A percentile compares a stretch with the other conserved stretches of the same genome.
phyloP scores from a whole-genome alignment of 495 filamentous ascomycete genomes.

The Jackrogersella multiformis region DNA sequence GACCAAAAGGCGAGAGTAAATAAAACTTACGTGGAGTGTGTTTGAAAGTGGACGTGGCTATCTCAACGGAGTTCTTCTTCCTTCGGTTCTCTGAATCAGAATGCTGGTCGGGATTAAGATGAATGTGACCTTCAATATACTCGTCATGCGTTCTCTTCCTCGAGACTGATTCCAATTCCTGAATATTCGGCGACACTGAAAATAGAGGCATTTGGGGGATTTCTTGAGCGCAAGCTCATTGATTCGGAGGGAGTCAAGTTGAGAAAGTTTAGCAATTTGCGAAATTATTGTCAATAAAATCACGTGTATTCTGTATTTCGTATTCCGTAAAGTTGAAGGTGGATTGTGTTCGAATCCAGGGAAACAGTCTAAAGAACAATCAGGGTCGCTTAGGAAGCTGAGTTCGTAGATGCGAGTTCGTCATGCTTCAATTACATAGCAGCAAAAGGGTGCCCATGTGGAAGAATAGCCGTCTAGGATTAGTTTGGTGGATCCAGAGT shows the following conservation, averaged over 20 bases:
- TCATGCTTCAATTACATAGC: background rate
- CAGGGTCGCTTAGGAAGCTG: no score
- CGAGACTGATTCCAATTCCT: slow-evolving; percentile 44
- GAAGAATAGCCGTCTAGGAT: slow-evolving; percentile 21
- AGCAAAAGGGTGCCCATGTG: slow-evolving; percentile 3
- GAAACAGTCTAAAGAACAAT: background rate
- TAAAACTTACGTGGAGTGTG: slow-evolving; percentile 29
- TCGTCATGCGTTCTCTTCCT: slow-evolving; percentile 52
- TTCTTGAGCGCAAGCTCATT: background rate
- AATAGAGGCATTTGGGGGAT: slow-evolving; percentile 50
- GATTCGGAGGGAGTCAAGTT: background rate
- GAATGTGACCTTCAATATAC: slow-evolving; percentile 37
- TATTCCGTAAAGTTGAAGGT: background rate
- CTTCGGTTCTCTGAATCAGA: slow-evolving; percentile 22
- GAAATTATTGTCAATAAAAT: no score
- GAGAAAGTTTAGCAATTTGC: no score
- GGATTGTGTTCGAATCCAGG: background rate
- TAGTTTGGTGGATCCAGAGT: slow-evolving; percentile 7
- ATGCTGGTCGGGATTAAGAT: slow-evolving; percentile 11
- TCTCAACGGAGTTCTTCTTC: slow-evolving; percentile 14
- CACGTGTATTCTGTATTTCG: no score
- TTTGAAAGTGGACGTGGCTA: slow-evolving; percentile 14
- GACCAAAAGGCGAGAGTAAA: background rate
- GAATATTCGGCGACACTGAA: slow-evolving; percentile 49
- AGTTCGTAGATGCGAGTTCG: background rate